Conservation (phyloP, 306 rosid genomes). For the Sindora glabra region DNA sequence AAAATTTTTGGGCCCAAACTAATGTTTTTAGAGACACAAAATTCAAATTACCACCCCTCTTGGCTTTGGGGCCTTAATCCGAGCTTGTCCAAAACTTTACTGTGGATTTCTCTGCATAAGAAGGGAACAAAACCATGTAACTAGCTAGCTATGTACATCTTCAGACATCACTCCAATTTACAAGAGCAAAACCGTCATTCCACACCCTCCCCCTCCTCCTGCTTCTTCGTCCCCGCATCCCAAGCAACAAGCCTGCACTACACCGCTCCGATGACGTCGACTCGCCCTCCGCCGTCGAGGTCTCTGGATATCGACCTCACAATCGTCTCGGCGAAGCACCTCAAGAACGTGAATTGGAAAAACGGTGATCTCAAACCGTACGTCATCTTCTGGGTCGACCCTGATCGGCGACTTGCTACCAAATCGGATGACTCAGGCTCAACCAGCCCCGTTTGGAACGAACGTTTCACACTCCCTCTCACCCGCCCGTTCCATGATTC, state of each 20-base stretch:
- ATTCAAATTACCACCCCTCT: too few relatives aligned
- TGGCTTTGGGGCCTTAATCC: too few relatives aligned
- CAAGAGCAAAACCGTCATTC: too few relatives aligned
- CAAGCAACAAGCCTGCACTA: not conserved
- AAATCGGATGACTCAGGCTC: constrained; percentile 79
- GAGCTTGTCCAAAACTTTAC: too few relatives aligned
- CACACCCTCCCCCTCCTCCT: not conserved
- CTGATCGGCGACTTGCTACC: constrained; percentile 75
- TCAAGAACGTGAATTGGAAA: constrained; percentile 89
- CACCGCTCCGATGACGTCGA: constrained; percentile 37
- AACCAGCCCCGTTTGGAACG: constrained; percentile 78
- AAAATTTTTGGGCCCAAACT: too few relatives aligned
- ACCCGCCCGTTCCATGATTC: constrained; percentile 37
- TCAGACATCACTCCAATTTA: too few relatives aligned
- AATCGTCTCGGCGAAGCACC: constrained; percentile 74
- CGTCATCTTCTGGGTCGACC: constrained; percentile 80
- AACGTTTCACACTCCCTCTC: constrained; percentile 71
- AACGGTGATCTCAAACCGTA: constrained; percentile 74
- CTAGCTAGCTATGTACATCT: too few relatives aligned
- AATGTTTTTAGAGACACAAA: too few relatives aligned
- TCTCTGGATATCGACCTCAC: constrained; percentile 70
- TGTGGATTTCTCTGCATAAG: too few relatives aligned
- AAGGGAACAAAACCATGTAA: too few relatives aligned
- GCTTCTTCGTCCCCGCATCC: not conserved
- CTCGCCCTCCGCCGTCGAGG: constrained; percentile 68